Conservation (phyloP, 2,329 filamentous ascomycete species). For the Claviceps arundinis region DNA sequence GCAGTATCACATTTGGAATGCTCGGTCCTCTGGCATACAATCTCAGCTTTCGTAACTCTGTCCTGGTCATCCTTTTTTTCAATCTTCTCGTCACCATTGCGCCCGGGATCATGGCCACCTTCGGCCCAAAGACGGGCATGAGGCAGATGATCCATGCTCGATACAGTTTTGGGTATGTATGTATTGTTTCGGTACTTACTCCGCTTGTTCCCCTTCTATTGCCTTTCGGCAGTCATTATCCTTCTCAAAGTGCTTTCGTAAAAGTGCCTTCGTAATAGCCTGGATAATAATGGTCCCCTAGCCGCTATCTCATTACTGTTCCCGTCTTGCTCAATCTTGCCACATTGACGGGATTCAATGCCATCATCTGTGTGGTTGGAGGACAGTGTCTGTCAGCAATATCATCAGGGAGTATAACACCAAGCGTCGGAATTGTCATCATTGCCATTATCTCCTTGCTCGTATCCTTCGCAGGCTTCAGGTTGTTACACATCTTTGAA, state of each 20-base stretch:
- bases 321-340: conserved; percentile 49
- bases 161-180: conserved; percentile 44
- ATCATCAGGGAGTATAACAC: conserved; percentile 32
- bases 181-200: conserved; percentile 20
- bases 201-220: neutral
- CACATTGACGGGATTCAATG: conserved; percentile 48
- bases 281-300: conserved; percentile 7
- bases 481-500: conserved; percentile 43
- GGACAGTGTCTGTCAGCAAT: conserved; percentile 45
- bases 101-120: conserved; percentile 42
- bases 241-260: no score
- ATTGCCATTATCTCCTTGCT: conserved; percentile 42
- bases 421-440: conserved; percentile 47
- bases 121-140: conserved; percentile 50
- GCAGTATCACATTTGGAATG: conserved; percentile 49
- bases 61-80: conserved; percentile 52
- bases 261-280: no score
- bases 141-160: conserved; percentile 53
- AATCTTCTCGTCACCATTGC: conserved; percentile 38
- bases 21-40: conserved; percentile 42
- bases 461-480: conserved; percentile 49
- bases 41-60: conserved; percentile 40
- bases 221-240: neutral
- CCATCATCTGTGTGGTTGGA: conserved; percentile 48
- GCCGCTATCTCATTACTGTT: conserved; percentile 43